Conservation (phyloP, 192 early-diverging fungal genomes). For the Coemansia sp. region DNA sequence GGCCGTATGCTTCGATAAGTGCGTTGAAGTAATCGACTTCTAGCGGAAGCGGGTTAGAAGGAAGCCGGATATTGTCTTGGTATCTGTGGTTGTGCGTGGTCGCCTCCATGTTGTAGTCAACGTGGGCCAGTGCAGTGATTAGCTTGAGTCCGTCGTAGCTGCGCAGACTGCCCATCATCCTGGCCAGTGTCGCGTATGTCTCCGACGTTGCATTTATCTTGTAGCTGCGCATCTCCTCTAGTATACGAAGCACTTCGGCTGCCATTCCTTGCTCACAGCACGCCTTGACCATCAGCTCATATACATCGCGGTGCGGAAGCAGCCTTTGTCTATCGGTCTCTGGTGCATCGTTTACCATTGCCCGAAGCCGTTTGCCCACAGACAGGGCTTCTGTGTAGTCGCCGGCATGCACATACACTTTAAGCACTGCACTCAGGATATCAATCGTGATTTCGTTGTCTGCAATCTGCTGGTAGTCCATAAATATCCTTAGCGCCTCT, state of each 20-base stretch:
- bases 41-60: constrained; percentile 23
- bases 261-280: constrained; percentile 35
- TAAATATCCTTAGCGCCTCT: constrained; percentile 41
- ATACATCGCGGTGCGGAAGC: constrained; percentile 24
- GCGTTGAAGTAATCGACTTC: constrained; percentile 40
- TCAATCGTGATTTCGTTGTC: constrained; percentile 19
- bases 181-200: constrained; percentile 36
- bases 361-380: constrained; percentile 46
- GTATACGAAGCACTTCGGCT: constrained; percentile 36
- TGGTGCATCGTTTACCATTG: constrained; percentile 16
- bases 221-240: constrained; percentile 53
- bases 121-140: constrained; percentile 36
- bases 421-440: constrained; percentile 32
- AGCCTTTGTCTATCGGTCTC: not conserved
- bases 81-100: not conserved
- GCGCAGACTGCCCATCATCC: constrained; percentile 39
- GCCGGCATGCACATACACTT: constrained; percentile 44
- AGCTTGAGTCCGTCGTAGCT: constrained; percentile 48
- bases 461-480: constrained; percentile 24
- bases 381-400: constrained; percentile 49
- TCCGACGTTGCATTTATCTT: constrained; percentile 30
- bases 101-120: constrained; percentile 51
- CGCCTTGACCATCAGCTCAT: constrained; percentile 37
- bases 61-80: not conserved
- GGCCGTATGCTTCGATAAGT: constrained; percentile 49